phyloP scores from a whole-genome alignment of 2,329 filamentous ascomycete genomes.

The Thermothelomyces thermophilus region DNA sequence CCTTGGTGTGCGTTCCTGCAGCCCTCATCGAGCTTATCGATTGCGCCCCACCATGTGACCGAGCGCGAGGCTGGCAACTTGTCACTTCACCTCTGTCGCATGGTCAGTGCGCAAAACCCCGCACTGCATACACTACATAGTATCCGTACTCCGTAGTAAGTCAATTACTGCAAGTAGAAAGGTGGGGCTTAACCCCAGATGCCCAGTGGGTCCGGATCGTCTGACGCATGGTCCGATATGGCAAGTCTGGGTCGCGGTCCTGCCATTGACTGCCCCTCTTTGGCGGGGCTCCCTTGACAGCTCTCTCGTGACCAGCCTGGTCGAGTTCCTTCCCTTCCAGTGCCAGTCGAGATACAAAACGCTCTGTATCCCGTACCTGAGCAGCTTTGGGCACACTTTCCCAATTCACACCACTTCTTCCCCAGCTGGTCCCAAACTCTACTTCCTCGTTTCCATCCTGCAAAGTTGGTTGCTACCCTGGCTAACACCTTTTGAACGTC shows the following conservation, averaged over 20 bases:
- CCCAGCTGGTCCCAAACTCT: neutral
- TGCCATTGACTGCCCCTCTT: slow-evolving; percentile 16
- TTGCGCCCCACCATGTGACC: slow-evolving; percentile 17
- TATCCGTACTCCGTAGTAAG: too few species aligned
- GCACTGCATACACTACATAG: slow-evolving; percentile 16
- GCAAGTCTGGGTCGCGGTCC: neutral
- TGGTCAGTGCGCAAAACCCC: slow-evolving; percentile 19
- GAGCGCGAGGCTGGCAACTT: too few species aligned
- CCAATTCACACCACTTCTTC: neutral
- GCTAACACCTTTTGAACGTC: neutral
- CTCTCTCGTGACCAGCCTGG: slow-evolving; percentile 19
- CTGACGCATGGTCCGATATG: slow-evolving; percentile 17
- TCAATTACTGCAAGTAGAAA: too few species aligned
- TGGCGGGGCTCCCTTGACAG: slow-evolving; percentile 16
- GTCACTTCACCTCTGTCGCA: too few species aligned
- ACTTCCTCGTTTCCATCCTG: neutral
- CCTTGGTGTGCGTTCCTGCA: slow-evolving; percentile 5
- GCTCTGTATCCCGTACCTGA: slow-evolving; percentile 4
- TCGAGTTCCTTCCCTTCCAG: slow-evolving; percentile 9
- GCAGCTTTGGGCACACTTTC: neutral
- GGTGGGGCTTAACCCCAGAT: slow-evolving; percentile 18
- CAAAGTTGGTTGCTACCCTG: neutral
- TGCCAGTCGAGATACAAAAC: slow-evolving; percentile 16
- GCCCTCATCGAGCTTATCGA: slow-evolving; percentile 4
- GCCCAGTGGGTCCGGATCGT: slow-evolving; percentile 11